phyloP scores from a whole-genome alignment of 305 asterid genomes.

The Solanum aculeatissimum region DNA sequence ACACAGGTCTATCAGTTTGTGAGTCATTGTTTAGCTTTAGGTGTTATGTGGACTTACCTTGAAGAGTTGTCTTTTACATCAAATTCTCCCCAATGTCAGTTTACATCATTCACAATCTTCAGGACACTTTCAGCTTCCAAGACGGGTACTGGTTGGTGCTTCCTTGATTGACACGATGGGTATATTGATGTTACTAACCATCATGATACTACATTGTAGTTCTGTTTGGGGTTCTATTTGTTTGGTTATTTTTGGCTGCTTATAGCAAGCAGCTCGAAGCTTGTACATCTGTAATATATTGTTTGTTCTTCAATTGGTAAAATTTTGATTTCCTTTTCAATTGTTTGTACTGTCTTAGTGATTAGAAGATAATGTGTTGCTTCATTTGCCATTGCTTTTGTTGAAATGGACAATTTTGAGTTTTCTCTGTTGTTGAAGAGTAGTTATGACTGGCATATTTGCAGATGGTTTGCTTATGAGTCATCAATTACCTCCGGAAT shows the following conservation, averaged over 20 bases:
- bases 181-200: not conserved
- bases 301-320: not conserved
- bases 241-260: not conserved
- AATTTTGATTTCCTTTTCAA: not conserved
- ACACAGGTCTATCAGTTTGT: not conserved
- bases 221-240: not conserved
- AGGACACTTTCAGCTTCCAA: not conserved
- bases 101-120: not conserved
- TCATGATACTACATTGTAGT: not conserved
- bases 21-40: slow-evolving; percentile 3
- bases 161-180: not conserved
- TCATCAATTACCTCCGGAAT: too few species aligned
- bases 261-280: not conserved
- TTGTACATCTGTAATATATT: not conserved
- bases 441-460: too few species aligned
- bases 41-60: not conserved
- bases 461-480: too few species aligned
- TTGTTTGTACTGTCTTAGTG: not conserved
- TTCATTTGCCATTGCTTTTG: not conserved
- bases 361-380: not conserved
- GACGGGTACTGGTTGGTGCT: not conserved
- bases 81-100: not conserved
- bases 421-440: too few species aligned
- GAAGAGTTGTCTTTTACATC: not conserved
- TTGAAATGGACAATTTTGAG: not conserved